These are phyloP conservation scores for Tylopilus sp. DNA, from an alignment of 1,284 basidiomycete species.

Conservation along the genomic window DNA sequence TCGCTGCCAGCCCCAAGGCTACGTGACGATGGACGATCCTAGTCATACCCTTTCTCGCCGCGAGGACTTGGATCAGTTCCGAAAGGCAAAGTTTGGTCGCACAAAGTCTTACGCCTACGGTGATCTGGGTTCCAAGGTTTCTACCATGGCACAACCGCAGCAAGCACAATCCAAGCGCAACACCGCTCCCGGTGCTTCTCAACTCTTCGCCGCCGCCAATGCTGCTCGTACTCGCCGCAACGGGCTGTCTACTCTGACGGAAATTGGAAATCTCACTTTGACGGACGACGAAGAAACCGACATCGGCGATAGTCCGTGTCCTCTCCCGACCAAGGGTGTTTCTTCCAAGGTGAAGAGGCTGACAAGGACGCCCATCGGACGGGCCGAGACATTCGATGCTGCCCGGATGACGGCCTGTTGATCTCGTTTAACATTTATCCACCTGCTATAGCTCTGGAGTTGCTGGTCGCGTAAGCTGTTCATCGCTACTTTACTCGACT, in stretches of 20 bases:
- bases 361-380: constrained; percentile 43
- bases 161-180: constrained; percentile 53
- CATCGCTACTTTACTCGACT: constrained; percentile 7
- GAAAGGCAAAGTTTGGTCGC: constrained; percentile 80
- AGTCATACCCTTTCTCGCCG: constrained; percentile 73
- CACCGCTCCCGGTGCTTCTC: constrained; percentile 50
- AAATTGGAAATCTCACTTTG: constrained; percentile 54
- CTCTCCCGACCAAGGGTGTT: constrained; percentile 58
- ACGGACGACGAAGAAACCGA: constrained; percentile 73
- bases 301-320: constrained; percentile 77
- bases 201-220: constrained; percentile 64
- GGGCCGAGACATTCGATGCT: constrained; percentile 65
- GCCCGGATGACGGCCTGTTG: constrained; percentile 41
- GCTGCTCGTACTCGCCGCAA: constrained; percentile 58
- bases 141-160: constrained; percentile 33
- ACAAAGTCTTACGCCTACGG: constrained; percentile 89
- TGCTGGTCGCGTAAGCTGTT: constrained; percentile 12
- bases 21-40: constrained; percentile 95
- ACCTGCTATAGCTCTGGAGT: constrained; percentile 6
- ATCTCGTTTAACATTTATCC: constrained; percentile 3
- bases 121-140: constrained; percentile 48
- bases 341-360: constrained; percentile 53
- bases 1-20: constrained; percentile 79
- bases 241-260: constrained; percentile 57
- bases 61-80: constrained; percentile 88